Conservation (phyloP, 1,284 basidiomycete species). For the Coriolopsis trogii region DNA sequence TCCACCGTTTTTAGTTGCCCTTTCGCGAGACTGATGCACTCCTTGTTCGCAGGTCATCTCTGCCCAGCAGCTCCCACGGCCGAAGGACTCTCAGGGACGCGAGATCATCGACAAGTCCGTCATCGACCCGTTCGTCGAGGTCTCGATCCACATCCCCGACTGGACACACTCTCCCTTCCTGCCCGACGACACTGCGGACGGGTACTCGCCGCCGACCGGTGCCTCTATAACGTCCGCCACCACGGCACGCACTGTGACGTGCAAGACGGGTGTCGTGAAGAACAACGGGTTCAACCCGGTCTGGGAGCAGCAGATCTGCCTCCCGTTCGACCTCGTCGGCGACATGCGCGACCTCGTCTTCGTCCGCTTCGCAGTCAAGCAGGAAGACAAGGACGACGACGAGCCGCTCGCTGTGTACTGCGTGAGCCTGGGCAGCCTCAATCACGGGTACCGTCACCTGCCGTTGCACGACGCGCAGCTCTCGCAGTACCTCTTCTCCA, state of each 20-base stretch:
- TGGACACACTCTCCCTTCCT: constrained; percentile 52
- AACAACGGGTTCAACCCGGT: constrained; percentile 91
- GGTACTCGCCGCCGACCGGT: constrained; percentile 28
- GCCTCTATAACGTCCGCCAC: constrained; percentile 37
- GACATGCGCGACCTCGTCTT: constrained; percentile 85
- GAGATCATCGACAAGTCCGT: constrained; percentile 63
- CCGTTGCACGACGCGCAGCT: constrained; percentile 84
- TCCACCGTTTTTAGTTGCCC: not conserved
- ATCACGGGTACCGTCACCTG: constrained; percentile 82
- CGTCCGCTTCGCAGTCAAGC: constrained; percentile 76
- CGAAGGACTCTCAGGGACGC: constrained; percentile 64
- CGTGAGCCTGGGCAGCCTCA: constrained; percentile 66
- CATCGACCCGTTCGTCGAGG: constrained; percentile 80
- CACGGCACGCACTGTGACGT: constrained; percentile 50
- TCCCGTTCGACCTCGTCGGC: constrained; percentile 76
- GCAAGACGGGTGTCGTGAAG: constrained; percentile 65
- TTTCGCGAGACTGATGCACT: not conserved
- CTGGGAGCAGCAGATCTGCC: constrained; percentile 76
- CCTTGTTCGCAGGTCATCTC: constrained; percentile 70
- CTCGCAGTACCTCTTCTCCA: constrained; percentile 86
- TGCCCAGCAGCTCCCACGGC: constrained; percentile 89
- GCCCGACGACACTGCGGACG: constrained; percentile 24
- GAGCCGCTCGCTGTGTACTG: constrained; percentile 77
- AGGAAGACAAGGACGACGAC: constrained; percentile 61
- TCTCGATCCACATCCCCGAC: constrained; percentile 77